Evolutionary conservation across 352 stramenopile species (phyloP), one percentile per base, ranked within the genome.

Genomic region (Thalassiosira gravida): DNA sequence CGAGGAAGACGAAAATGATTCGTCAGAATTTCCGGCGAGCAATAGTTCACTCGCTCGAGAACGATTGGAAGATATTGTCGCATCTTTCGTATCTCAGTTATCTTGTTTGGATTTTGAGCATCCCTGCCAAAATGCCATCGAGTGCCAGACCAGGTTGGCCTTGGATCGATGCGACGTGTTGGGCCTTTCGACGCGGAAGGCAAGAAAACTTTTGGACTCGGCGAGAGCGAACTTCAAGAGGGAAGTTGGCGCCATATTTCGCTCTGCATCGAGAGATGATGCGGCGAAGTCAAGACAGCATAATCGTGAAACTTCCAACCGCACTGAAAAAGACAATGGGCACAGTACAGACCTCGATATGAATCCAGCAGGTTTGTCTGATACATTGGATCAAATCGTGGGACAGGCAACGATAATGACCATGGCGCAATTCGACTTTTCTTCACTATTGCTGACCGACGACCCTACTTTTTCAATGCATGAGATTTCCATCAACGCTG

Each of bases 21-120:
- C 29, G 20, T 7, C 20, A n/a, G 58, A 59, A 52, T 11, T 62
- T 27, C 22, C 56, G n/a, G 30, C n/a, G 29, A 18, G 52, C 3
- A 22, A 50, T 32, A 49, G 61, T 47, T 56, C 44, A 64, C 47
- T 25, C 7, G 29, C 57, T 30, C 66, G 50, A 56, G 2, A 70
- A 14, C 42, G 70, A 39, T 29, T 87, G 57, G 39, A 80, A 74
- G 49, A 74, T 32, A 77, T 70, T 55, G 44, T 82, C 37, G 29
- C 44, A 30, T 67, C 42, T 22, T 87, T 64, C 49, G 32, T 83
- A 22, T 70, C 50, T 49, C 74, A 83, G 61, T 58, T 83, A 18
- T 83, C 80, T 0, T 83, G 63, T 58, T 68, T 87, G 32, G 80
- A 87, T 64, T 61, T 79, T 22, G 42, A 74, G 46, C 52, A 77